Conservation (phyloP, 768 basidiomycete genomes). For the Lepiota subincarnata region DNA sequence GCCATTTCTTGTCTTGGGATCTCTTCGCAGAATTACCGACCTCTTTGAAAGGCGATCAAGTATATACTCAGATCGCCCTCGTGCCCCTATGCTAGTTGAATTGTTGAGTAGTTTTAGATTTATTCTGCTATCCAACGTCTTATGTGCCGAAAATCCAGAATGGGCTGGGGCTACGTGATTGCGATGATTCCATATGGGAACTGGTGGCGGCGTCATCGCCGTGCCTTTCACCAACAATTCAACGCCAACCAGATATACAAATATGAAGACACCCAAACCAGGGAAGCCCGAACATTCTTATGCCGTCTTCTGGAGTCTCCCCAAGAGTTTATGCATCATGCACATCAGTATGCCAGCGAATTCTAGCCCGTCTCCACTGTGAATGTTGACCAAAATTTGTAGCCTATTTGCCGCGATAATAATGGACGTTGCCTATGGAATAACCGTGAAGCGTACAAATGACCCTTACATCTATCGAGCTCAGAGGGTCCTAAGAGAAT, state of each 20-base stretch:
- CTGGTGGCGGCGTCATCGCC: conserved; percentile 24
- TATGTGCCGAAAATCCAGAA: conserved; percentile 11
- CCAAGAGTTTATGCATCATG: conserved; percentile 21
- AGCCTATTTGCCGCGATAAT: conserved; percentile 6
- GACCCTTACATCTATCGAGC: conserved; percentile 20
- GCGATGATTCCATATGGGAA: conserved; percentile 23
- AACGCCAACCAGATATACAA: conserved; percentile 18
- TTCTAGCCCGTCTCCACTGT: neutral
- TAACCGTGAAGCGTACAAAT: neutral
- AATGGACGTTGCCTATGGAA: conserved; percentile 12
- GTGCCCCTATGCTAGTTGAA: conserved; percentile 1
- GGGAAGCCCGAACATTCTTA: conserved; percentile 19
- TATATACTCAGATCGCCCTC: conserved; percentile 15
- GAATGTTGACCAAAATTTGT: neutral
- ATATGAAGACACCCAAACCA: conserved; percentile 21
- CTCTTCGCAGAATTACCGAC: conserved; percentile 4
- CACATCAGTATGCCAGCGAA: conserved; percentile 21
- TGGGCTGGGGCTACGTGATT: conserved; percentile 21
- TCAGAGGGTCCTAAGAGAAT: conserved; percentile 20
- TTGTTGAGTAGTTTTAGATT: neutral
- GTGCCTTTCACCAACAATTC: conserved; percentile 22
- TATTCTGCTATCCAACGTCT: neutral
- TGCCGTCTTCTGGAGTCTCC: conserved; percentile 18
- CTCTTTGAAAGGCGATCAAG: conserved; percentile 16
- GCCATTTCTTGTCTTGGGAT: conserved; percentile 13